Evolutionary conservation across 2,329 filamentous ascomycete genomes (phyloP).

Genomic region (Capronia coronata): DNA sequence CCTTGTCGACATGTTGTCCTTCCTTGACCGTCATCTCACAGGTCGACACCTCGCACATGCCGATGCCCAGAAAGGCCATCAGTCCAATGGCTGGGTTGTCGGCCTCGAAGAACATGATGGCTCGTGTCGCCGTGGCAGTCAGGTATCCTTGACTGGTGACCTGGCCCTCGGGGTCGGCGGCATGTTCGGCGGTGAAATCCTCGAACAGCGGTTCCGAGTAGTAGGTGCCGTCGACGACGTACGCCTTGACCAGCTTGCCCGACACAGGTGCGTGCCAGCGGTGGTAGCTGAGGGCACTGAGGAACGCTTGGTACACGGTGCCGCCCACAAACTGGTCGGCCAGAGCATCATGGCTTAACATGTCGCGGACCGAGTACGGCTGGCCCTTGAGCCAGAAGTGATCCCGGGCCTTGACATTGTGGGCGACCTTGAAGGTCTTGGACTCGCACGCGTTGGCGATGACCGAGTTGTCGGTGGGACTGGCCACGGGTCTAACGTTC

Average conservation of each 20-base stretch:
- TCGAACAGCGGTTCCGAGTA: constrained; percentile 57
- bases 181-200: constrained; percentile 36
- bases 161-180: constrained; percentile 28
- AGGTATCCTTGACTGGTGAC: constrained; percentile 58
- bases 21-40: constrained; percentile 64
- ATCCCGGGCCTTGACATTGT: constrained; percentile 50
- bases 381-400: constrained; percentile 64
- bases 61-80: constrained; percentile 63
- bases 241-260: constrained; percentile 54
- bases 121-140: constrained; percentile 60
- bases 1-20: constrained; percentile 61
- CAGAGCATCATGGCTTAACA: constrained; percentile 53
- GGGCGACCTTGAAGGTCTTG: constrained; percentile 49
- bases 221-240: constrained; percentile 59
- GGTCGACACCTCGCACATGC: constrained; percentile 70
- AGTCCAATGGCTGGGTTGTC: constrained; percentile 62
- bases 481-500: constrained; percentile 52
- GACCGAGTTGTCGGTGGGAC: constrained; percentile 48
- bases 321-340: constrained; percentile 54
- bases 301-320: constrained; percentile 64
- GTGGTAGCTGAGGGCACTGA: constrained; percentile 63
- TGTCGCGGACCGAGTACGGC: constrained; percentile 59
- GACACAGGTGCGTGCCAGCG: constrained; percentile 65
- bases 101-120: constrained; percentile 63
- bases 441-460: constrained; percentile 63